Conservation (phyloP, 2,329 filamentous ascomycete species). For the Colletotrichum magnum region DNA sequence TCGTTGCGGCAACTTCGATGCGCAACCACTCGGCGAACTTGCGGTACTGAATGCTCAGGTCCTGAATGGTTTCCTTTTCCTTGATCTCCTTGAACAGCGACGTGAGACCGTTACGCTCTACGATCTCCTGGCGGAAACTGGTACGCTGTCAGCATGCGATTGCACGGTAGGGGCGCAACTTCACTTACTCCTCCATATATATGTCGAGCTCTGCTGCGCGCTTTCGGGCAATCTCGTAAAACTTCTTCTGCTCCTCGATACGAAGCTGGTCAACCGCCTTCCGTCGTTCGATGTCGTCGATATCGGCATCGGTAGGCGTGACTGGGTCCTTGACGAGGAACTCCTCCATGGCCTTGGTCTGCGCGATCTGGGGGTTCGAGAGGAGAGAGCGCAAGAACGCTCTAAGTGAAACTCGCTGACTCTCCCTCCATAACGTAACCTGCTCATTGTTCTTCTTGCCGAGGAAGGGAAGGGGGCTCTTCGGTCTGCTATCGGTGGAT, state of each 20-base stretch:
- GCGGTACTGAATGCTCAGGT: slow-evolving; percentile 94
- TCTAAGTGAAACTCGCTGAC: slow-evolving; percentile 89
- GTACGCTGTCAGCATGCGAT: slow-evolving; percentile 44
- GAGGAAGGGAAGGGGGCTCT: slow-evolving; percentile 49
- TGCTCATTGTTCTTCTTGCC: slow-evolving; percentile 46
- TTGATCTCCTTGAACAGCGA: slow-evolving; percentile 94
- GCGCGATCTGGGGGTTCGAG: slow-evolving; percentile 86
- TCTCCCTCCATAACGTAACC: slow-evolving; percentile 80
- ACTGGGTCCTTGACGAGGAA: slow-evolving; percentile 85
- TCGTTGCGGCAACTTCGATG: slow-evolving; percentile 95
- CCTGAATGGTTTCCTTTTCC: slow-evolving; percentile 87
- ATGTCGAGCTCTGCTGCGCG: slow-evolving; percentile 94
- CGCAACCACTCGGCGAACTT: slow-evolving; percentile 99
- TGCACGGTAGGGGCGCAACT: slow-evolving; percentile 3
- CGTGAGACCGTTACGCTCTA: slow-evolving; percentile 86
- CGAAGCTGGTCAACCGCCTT: slow-evolving; percentile 89
- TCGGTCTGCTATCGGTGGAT: slow-evolving; percentile 59
- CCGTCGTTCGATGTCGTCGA: slow-evolving; percentile 82
- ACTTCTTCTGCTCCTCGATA: slow-evolving; percentile 91
- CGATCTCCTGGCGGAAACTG: slow-evolving; percentile 76
- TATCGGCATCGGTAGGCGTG: slow-evolving; percentile 83
- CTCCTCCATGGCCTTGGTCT: slow-evolving; percentile 85
- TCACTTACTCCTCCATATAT: slow-evolving; percentile 89
- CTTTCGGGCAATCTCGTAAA: slow-evolving; percentile 94
- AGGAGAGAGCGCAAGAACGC: slow-evolving; percentile 91